Percentiles rank a stretch among this genome's conserved stretches.
phyloP scores from a whole-genome alignment of 805 yeast genomes.

The Cyberlindnera mycetangii region DNA sequence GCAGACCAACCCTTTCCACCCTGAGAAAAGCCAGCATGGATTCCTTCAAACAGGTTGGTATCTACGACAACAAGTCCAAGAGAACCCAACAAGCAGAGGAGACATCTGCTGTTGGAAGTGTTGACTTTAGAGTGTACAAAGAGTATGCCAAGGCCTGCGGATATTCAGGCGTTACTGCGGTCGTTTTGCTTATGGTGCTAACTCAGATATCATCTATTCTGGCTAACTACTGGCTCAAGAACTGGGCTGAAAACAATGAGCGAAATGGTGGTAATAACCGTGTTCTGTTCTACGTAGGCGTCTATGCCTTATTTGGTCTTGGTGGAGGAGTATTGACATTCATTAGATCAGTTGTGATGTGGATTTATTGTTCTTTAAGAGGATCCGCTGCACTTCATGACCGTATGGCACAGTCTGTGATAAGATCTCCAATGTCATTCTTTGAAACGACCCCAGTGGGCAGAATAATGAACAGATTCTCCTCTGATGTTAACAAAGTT shows the following conservation, averaged over 20 bases:
- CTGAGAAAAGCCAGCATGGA: slow-evolving; percentile 55
- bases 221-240: slow-evolving; percentile 62
- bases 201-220: slow-evolving; percentile 36
- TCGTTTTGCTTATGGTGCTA: slow-evolving; percentile 35
- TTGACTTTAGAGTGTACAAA: slow-evolving; percentile 48
- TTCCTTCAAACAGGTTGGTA: slow-evolving; percentile 45
- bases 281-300: slow-evolving; percentile 44
- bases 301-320: slow-evolving; percentile 57
- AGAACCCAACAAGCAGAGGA: slow-evolving; percentile 49
- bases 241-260: slow-evolving; percentile 59
- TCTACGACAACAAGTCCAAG: slow-evolving; percentile 32
- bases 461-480: slow-evolving; percentile 60
- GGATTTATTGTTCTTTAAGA: slow-evolving; percentile 51
- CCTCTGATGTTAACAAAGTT: slow-evolving; percentile 56
- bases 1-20: slow-evolving; percentile 6
- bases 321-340: slow-evolving; percentile 47
- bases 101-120: slow-evolving; percentile 57
- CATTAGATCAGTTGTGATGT: slow-evolving; percentile 44
- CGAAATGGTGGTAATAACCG: slow-evolving; percentile 41
- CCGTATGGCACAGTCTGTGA: slow-evolving; percentile 50
- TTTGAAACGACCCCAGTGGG: slow-evolving; percentile 72
- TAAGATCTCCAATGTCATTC: slow-evolving; percentile 61
- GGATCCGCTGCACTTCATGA: slow-evolving; percentile 57
- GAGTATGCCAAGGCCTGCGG: slow-evolving; percentile 63
- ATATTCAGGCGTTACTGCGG: slow-evolving; percentile 40